Conservation (phyloP, 352 stramenopile genomes). For the Globisporangium viniferum region DNA sequence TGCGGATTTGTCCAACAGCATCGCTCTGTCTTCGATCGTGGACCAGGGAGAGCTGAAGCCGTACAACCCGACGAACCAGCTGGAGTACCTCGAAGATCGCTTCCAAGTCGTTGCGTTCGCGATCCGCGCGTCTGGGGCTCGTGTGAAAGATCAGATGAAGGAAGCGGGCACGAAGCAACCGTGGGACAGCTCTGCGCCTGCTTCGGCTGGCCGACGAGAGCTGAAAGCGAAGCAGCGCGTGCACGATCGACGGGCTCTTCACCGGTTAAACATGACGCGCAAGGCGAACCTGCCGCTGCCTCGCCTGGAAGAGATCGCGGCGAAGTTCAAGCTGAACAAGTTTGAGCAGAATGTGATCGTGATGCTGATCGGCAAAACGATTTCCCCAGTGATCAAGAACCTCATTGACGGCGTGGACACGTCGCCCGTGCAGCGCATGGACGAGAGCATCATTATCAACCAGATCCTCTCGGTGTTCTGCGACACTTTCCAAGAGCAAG, state of each 20-base stretch:
- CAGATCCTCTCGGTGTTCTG: constrained; percentile 87
- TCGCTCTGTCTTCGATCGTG: constrained; percentile 31
- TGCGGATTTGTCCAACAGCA: constrained; percentile 23
- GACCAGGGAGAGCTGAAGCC: constrained; percentile 64
- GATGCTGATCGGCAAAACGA: constrained; percentile 89
- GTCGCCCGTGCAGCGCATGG: constrained; percentile 83
- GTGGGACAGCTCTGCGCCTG: constrained; percentile 64
- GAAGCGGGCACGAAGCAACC: constrained; percentile 81
- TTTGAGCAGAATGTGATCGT: constrained; percentile 90
- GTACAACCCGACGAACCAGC: constrained; percentile 81
- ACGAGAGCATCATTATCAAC: constrained; percentile 89
- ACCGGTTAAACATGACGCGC: constrained; percentile 60
- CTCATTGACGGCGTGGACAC: constrained; percentile 83
- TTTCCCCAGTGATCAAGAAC: constrained; percentile 88
- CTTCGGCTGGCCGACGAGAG: constrained; percentile 64
- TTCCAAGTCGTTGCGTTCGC: constrained; percentile 89
- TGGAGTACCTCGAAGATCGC: constrained; percentile 86
- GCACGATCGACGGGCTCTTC: constrained; percentile 60
- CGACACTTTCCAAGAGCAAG: constrained; percentile 86
- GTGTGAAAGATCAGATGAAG: constrained; percentile 89
- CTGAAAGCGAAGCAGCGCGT: constrained; percentile 87
- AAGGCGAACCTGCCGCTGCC: constrained; percentile 60
- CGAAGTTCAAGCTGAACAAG: constrained; percentile 80
- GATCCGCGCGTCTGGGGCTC: constrained; percentile 76
- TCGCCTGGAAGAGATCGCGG: constrained; percentile 68